Base-by-base conservation (phyloP, 306 rosid genomes). In the Castanospermum australe region DNA sequence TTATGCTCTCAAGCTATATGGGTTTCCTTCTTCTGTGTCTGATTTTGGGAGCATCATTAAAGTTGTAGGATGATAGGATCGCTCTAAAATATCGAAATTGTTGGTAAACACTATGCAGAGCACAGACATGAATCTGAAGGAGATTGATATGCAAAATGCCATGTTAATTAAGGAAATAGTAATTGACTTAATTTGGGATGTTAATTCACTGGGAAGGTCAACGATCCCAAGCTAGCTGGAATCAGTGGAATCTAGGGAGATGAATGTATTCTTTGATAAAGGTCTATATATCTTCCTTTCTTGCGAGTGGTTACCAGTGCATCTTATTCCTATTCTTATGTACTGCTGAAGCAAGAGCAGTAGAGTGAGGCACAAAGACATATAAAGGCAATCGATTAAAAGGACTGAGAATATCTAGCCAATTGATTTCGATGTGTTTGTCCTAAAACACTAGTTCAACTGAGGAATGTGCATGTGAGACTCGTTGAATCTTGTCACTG, bases 1-100 rank as follows among this genome's bases (percentile, higher is more conserved):
- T 32, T 61, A 32, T 64, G 17, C 11, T 38, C 70, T 64, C 50
- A 64, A 38, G 7, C 28, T 17, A 64, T 35, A 55, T 25, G 82
- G 67, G 67, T 61, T 71, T 76, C 71, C 80, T 64, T 66, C 56
- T 20, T 22, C 65, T 22, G 9, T 81, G 67, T 63, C 39, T 60
- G 60, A 50, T 69, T 54, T 30, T 15, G 62, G 82, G 45, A 79
- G 82, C 84, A 68, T 8, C 30, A 54, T 32, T 51, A 42, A 17
- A 77, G 33, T 22, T 22, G 42, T 45, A 7, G 63, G 33, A 52
- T 24, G 36, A 75, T 45, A 10, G 20, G 64, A 61, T 33, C 75
- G 8, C 22, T 35, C 51, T 59, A 45, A 64, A 50, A 48, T 70
- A 50, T 48, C 55, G 18, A 30, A 21, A 15, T 14, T 36, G 63